Base-by-base conservation (phyloP, 2,329 filamentous ascomycete genomes). In the Xenoacremonium recifei region DNA sequence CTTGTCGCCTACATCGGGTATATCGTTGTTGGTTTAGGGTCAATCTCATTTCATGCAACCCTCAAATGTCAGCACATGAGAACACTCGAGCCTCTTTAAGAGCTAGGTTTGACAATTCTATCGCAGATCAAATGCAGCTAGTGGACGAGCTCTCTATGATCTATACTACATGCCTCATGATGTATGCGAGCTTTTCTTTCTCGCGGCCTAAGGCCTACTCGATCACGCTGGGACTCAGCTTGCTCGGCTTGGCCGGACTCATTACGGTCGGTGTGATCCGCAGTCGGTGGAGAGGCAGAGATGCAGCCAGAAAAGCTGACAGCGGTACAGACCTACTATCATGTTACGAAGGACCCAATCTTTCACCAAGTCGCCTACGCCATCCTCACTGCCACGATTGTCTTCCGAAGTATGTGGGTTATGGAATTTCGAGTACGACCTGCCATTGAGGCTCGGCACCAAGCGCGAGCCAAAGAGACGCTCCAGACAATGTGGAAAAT, bases 331-430 rank as follows among this genome's bases (percentile, higher is more conserved):
- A 56, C 63, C 4, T 71, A 70, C 64, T 95, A 95, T 65, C 86
- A 90, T 59, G 81, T 87, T 48, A 80, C 90, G 13, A 88, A 91
- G 60, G 84, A 95, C 50, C 88, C 89, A 0, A 72, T 80, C 2
- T 95, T 95, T 63, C 89, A 95, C 66, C 88, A 95, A 61, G 83
- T 81, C 47, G 85, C 84, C 4, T 95, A 90, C 54, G 87, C 82
- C 2, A 59, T 85, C 4, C 68, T 95, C 32, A 93, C 88, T 1
- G 75, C 76, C 5, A 71, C 82, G 31, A 80, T 92, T 17, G 73
- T 93, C 18, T 70, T 86, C 39, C 81, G 86, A 23, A 85, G 82
- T 54, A 84, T 91, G 72, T 89, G 82, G 60, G 80, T 87, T 19
- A 92, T 92, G 85, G 71, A 76, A 52, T 60, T 55, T 25, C 49